Evolutionary conservation across 202 grass and related monocot species (phyloP).

Genomic region (Eragrostis tef): DNA sequence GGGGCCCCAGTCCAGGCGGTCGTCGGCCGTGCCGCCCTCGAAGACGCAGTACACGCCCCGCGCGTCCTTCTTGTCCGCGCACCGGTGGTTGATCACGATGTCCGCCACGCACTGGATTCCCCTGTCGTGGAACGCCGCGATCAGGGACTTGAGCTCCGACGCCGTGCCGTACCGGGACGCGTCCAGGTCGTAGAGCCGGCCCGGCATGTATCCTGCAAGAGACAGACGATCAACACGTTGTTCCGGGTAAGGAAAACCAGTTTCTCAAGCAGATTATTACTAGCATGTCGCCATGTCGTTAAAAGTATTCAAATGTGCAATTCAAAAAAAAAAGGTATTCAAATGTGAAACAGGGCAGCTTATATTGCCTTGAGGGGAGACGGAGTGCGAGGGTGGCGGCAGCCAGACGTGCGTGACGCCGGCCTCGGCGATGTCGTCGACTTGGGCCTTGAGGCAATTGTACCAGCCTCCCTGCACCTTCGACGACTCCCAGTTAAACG

Average conservation of each 20-base stretch:
- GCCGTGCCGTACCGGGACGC: constrained; percentile 63
- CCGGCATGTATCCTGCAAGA: constrained; percentile 54
- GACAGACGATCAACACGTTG: not conserved
- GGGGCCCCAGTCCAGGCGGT: constrained; percentile 79
- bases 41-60: constrained; percentile 62
- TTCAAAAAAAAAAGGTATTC: too few relatives aligned
- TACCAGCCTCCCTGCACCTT: constrained; percentile 63
- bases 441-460: constrained; percentile 42
- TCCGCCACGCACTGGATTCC: constrained; percentile 58
- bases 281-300: too few relatives aligned
- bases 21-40: constrained; percentile 68
- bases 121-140: constrained; percentile 47
- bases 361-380: constrained; percentile 28
- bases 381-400: constrained; percentile 57
- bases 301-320: too few relatives aligned
- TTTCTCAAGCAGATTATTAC: not conserved
- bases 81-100: constrained; percentile 68
- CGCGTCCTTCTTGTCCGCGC: constrained; percentile 59
- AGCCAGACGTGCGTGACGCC: constrained; percentile 68
- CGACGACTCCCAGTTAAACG: constrained; percentile 74
- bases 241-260: not conserved
- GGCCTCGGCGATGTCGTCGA: constrained; percentile 50
- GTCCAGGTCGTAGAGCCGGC: constrained; percentile 58
- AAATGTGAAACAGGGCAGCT: not conserved
- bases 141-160: constrained; percentile 57